Evolutionary conservation across 2,329 filamentous ascomycete genomes (phyloP), one percentile per base, ranked within the genome.

Genomic region (Aspergillus versicolor): DNA sequence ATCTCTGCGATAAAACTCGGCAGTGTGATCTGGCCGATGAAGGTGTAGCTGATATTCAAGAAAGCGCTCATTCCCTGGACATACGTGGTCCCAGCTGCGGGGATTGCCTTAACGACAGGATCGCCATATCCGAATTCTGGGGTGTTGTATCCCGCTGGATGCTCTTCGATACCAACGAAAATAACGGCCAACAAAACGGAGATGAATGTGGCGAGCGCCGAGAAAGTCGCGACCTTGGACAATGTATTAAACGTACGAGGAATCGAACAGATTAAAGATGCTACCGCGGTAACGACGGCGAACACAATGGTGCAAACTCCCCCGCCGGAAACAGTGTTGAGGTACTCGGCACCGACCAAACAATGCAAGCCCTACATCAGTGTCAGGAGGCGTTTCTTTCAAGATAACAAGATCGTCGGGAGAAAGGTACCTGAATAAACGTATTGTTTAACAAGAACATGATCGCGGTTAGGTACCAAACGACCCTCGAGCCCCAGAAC

Each of bases 381-480:
- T 3, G 41, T 63, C 48, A 62, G 56, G 19, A 17, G 11, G 27
- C 9, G 12, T 19, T 27, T 5, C 7, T 12, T 15, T 22, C 22
- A 13, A n/a, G 43, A 21, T 61, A 15, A 54, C 17, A n/a, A 30
- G 38, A n/a, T 24, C 21, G 15, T 17, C 13, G 17, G 22, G 37
- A 43, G 43, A 19, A 40, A 60, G 65, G 67, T 67, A 82, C 87
- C 75, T 91, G 88, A 65, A 95, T 94, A 72, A 94, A 94, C 15
- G 91, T 96, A 72, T 96, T 97, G 82, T 97, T 97, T 61, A 96
- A 75, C 45, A 96, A 77, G 74, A 97, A 97, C 89, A 96, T 96
- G 71, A 91, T 77, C 1, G 91, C 92, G 1, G 85, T 88, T 54
- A 81, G 76, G 66, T 80, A 86, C 79, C 85, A 88, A 2, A 82